phyloP scores from a whole-genome alignment of 176 grass and related monocot species.

The Musa acuminata region DNA sequence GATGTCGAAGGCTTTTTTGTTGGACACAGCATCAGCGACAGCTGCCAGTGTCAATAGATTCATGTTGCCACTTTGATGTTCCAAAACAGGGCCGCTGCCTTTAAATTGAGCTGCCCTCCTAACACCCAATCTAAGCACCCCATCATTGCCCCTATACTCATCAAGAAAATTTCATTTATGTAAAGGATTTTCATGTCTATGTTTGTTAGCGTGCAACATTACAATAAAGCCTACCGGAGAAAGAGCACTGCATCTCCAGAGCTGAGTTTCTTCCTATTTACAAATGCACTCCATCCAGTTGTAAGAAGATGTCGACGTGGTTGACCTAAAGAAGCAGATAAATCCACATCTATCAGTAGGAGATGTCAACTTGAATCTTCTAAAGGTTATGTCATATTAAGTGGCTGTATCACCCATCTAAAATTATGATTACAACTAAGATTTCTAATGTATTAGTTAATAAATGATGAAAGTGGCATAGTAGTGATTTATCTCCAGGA shows the following conservation, averaged over 20 bases:
- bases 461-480: no score
- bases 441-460: no score
- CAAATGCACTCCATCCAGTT: slow-evolving; percentile 98
- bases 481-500: no score
- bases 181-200: not conserved
- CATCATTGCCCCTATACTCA: slow-evolving; percentile 63
- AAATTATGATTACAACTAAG: no score
- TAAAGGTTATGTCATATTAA: not conserved
- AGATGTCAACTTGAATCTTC: not conserved
- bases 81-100: slow-evolving; percentile 21
- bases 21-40: slow-evolving; percentile 43
- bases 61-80: slow-evolving; percentile 22
- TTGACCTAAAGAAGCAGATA: slow-evolving; percentile 54
- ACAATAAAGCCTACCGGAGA: slow-evolving; percentile 44
- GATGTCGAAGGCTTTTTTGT: slow-evolving; percentile 58
- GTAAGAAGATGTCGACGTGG: slow-evolving; percentile 98
- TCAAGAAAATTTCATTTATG: not conserved
- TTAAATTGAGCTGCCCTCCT: slow-evolving; percentile 79
- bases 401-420: not conserved
- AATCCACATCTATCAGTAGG: not conserved
- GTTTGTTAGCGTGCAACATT: not conserved
- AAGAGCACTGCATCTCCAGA: slow-evolving; percentile 91
- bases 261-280: slow-evolving; percentile 91
- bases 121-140: slow-evolving; percentile 73
- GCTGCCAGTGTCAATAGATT: slow-evolving; percentile 25